phyloP scores from a whole-genome alignment of 768 basidiomycete genomes.

The Boletus speciosus region DNA sequence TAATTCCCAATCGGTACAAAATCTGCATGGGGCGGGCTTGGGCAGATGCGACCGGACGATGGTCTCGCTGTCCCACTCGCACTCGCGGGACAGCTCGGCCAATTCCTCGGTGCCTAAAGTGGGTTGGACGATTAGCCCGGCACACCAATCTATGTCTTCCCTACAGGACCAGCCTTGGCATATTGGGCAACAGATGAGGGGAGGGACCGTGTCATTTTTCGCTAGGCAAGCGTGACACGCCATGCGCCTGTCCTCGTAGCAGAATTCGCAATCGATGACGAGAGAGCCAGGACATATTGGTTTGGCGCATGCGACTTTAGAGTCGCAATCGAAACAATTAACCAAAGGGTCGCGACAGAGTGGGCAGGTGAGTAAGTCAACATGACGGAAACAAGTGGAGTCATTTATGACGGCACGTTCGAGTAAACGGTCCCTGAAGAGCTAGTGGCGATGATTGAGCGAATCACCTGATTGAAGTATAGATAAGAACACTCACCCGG shows the following conservation, averaged over 20 bases:
- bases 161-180: slow-evolving; percentile 12
- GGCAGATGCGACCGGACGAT: slow-evolving; percentile 15
- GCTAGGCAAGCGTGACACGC: slow-evolving; percentile 5
- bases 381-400: background rate
- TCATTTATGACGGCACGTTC: background rate
- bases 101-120: slow-evolving; percentile 4
- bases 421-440: slow-evolving; percentile 8
- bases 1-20: background rate
- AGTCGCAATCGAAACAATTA: slow-evolving; percentile 10
- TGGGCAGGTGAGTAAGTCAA: slow-evolving; percentile 16
- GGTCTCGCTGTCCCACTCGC: slow-evolving; percentile 6
- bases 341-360: background rate
- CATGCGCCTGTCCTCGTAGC: slow-evolving; percentile 3
- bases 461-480: background rate
- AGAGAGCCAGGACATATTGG: background rate
- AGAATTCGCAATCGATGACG: background rate
- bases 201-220: background rate
- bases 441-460: slow-evolving; percentile 1
- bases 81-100: background rate
- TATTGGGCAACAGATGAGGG: slow-evolving; percentile 4
- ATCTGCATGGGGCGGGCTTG: slow-evolving; percentile 7
- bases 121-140: slow-evolving; percentile 9
- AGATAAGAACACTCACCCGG: background rate
- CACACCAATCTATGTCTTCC: slow-evolving; percentile 15
- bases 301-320: background rate